phyloP scores from a whole-genome alignment of 768 basidiomycete species.

The Kwoniella mangroviensis region DNA sequence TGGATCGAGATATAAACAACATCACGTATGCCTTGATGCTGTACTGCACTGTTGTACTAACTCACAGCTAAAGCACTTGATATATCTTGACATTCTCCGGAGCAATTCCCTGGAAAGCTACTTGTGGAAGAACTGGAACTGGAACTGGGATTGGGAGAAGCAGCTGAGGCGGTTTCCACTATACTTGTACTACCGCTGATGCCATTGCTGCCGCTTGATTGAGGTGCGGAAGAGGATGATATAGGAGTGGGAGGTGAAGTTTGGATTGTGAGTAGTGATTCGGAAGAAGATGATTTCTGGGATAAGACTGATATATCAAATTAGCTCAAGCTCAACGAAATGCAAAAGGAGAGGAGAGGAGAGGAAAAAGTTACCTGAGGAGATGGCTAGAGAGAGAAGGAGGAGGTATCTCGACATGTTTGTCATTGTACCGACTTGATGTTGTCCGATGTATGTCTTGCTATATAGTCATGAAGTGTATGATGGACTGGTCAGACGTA shows the following conservation, averaged over 20 bases:
- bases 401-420: background rate
- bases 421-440: background rate
- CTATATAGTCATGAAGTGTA: too few species aligned
- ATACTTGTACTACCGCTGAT: background rate
- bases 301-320: constrained; percentile 1
- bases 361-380: constrained; percentile 8
- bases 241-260: constrained; percentile 18
- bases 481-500: too few species aligned
- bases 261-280: constrained; percentile 22
- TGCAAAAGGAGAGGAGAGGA: background rate
- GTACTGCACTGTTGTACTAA: background rate
- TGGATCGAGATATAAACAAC: background rate
- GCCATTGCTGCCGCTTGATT: background rate
- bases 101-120: constrained; percentile 13
- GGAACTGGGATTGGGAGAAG: constrained; percentile 2
- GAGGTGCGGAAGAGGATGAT: background rate
- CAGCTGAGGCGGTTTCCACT: constrained; percentile 6
- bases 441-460: too few species aligned
- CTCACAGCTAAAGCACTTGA: constrained; percentile 19
- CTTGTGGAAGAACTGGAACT: background rate
- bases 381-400: background rate
- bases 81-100: constrained; percentile 11
- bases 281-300: constrained; percentile 15
- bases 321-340: too few species aligned
- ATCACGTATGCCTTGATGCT: background rate